These are phyloP conservation scores for Gilbertella persicaria DNA, from an alignment of 371 early-diverging fungal species.

Conservation along the genomic window DNA sequence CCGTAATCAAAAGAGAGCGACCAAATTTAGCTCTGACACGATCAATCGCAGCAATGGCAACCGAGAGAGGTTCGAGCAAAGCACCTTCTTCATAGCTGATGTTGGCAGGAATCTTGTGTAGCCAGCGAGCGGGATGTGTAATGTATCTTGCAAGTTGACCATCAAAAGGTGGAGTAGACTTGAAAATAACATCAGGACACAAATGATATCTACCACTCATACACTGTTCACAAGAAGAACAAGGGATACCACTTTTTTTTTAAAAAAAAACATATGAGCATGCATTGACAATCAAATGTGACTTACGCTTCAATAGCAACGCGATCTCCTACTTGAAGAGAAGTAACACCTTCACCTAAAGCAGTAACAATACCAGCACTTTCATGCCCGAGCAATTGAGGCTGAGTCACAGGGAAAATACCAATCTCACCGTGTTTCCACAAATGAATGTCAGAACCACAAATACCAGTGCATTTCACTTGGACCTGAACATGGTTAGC, in stretches of 20 bases:
- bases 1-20: slow-evolving; percentile 40
- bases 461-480: slow-evolving; percentile 45
- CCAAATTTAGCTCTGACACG: slow-evolving; percentile 43
- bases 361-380: slow-evolving; percentile 38
- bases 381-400: slow-evolving; percentile 43
- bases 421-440: slow-evolving; percentile 51
- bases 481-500: slow-evolving; percentile 41
- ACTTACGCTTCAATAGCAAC: slow-evolving; percentile 54
- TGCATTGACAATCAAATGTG: not conserved
- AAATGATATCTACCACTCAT: slow-evolving; percentile 50
- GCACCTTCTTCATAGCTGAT: slow-evolving; percentile 45
- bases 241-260: slow-evolving; percentile 45
- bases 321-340: slow-evolving; percentile 44
- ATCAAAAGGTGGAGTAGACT: slow-evolving; percentile 48
- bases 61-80: slow-evolving; percentile 43
- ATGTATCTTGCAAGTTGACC: slow-evolving; percentile 48
- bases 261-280: not conserved
- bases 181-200: slow-evolving; percentile 49
- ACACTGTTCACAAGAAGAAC: slow-evolving; percentile 45
- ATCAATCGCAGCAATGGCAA: slow-evolving; percentile 47
- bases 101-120: slow-evolving; percentile 43
- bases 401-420: slow-evolving; percentile 41
- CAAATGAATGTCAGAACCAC: slow-evolving; percentile 46
- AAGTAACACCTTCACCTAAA: slow-evolving; percentile 34
- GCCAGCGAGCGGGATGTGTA: slow-evolving; percentile 49